Base-by-base conservation (phyloP, 2,329 filamentous ascomycete genomes). In the Penicillium capsulatum region DNA sequence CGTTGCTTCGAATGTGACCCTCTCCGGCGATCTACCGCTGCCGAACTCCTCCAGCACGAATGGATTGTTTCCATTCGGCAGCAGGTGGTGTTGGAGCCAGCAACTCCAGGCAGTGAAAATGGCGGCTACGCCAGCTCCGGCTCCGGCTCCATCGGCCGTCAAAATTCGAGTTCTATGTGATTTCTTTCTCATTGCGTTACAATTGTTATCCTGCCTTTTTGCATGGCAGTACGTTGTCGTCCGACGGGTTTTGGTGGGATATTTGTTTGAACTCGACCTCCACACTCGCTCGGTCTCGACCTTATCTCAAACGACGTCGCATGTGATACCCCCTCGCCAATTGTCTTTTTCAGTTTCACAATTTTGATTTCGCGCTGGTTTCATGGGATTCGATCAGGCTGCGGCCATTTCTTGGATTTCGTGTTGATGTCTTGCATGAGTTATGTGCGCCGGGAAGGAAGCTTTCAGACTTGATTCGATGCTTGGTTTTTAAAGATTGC, bases 31-130 rank as follows among this genome's bases (percentile, higher is more conserved):
- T 82, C 86, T 13, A 86, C 83, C 20, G 91, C 92, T 1, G 81
- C 90, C 1, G 92, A 97, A 64, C 69, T 98, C 44, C 73, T 98
- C 40, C 88, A 95, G 65, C 90, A 97, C 64, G 88, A 94, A 59
- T 98, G 92, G 92, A 83, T 84, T 29, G 66, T 70, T 40, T 71
- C 66, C 17, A 73, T 73, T 45, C 57, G 70, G 34, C 62, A 68
- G 40, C 66, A 72, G 48, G 68, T 73, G 11, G 70, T 71, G 10
- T 53, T 69, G n/a, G 66, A 69, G 33, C 60, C 66, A 17, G 48
- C 61, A 9, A 69, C 66, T 1, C 66, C 66, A 1, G 49, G 48
- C 40, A 66, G 59, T 40, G 64, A 66, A 0, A 50, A 49, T 29
- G 56, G 69, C 45, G 70, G 45, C 24, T 47, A 45, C 32, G 48